These are phyloP conservation scores for Zygotorulaspora sp. DNA, from an alignment of 805 yeast species.

Conservation along the genomic window DNA sequence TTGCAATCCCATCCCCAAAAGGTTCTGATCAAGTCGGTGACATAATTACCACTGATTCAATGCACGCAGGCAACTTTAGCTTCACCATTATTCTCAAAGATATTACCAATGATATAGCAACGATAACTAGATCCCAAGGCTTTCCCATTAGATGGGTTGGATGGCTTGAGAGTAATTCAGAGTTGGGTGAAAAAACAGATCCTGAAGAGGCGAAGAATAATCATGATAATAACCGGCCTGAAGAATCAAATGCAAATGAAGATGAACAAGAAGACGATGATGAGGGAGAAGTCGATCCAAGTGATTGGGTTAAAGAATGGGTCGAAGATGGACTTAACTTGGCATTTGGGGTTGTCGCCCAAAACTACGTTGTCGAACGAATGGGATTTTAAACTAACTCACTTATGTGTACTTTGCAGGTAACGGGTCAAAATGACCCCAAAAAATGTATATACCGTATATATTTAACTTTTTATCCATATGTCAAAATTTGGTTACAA, in stretches of 20 bases:
- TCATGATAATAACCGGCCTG: constrained; percentile 14
- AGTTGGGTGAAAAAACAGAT: constrained; percentile 16
- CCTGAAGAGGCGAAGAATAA: constrained; percentile 33
- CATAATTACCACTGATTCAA: constrained; percentile 37
- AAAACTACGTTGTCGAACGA: constrained; percentile 81
- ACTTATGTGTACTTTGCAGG: no score
- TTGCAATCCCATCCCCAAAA: constrained; percentile 33
- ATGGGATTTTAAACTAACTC: constrained; percentile 42
- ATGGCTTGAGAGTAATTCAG: constrained; percentile 60
- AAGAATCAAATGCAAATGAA: constrained; percentile 18
- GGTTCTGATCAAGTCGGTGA: constrained; percentile 21
- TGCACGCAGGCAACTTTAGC: constrained; percentile 52
- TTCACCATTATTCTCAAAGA: constrained; percentile 77
- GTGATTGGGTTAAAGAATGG: constrained; percentile 80
- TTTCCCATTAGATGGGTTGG: constrained; percentile 86
- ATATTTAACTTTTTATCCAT: background rate
- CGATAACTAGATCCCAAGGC: constrained; percentile 78
- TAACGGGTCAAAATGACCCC: no score
- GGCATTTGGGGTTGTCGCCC: constrained; percentile 83
- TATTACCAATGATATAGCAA: constrained; percentile 67
- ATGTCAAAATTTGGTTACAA: background rate
- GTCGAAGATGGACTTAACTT: constrained; percentile 71
- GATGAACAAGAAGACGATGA: constrained; percentile 31
- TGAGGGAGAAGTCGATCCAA: constrained; percentile 63
- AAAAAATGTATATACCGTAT: no score